These are phyloP conservation scores for Nicotiana tomentosiformis DNA, from an alignment of 257 asterid species.

Conservation along the genomic window DNA sequence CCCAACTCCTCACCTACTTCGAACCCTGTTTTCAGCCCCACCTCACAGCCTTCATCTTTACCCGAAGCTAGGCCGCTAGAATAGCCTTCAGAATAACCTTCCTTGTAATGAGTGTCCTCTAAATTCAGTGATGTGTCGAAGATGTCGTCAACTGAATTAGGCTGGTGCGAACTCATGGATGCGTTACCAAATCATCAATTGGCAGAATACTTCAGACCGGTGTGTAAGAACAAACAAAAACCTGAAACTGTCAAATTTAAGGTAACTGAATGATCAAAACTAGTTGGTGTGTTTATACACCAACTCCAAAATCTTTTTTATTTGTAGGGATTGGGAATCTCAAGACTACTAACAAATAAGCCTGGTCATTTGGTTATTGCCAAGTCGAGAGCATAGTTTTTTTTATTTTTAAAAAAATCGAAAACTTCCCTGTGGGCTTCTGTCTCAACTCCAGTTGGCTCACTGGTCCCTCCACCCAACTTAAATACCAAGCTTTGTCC, in stretches of 20 bases:
- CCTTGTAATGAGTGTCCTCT: conserved; percentile 47
- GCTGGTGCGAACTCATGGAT: not conserved
- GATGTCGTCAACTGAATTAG: conserved; percentile 30
- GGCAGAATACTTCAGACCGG: not conserved
- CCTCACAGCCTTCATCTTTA: conserved; percentile 49
- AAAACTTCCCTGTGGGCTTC: too few species aligned
- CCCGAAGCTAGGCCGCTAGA: conserved; percentile 50
- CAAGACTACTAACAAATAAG: not conserved
- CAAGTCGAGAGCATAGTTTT: not conserved
- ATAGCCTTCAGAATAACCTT: conserved; percentile 56
- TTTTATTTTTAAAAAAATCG: too few species aligned
- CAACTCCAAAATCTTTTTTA: not conserved
- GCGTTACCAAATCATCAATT: not conserved
- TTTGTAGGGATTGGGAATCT: not conserved
- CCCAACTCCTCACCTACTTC: conserved; percentile 64
- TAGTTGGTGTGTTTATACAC: not conserved
- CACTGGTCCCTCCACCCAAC: too few species aligned
- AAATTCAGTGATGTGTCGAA: conserved; percentile 44
- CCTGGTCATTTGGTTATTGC: not conserved
- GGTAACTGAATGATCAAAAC: not conserved
- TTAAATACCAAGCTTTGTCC: too few species aligned
- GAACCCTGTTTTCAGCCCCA: conserved; percentile 56
- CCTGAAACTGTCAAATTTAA: not conserved
- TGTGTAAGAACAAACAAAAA: not conserved
- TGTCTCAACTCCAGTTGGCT: too few species aligned